A percentile compares a stretch with the other conserved stretches of the same genome.
These are phyloP conservation scores for Xylaria palmicola DNA, from an alignment of 495 filamentous ascomycete species.

Conservation along the genomic window DNA sequence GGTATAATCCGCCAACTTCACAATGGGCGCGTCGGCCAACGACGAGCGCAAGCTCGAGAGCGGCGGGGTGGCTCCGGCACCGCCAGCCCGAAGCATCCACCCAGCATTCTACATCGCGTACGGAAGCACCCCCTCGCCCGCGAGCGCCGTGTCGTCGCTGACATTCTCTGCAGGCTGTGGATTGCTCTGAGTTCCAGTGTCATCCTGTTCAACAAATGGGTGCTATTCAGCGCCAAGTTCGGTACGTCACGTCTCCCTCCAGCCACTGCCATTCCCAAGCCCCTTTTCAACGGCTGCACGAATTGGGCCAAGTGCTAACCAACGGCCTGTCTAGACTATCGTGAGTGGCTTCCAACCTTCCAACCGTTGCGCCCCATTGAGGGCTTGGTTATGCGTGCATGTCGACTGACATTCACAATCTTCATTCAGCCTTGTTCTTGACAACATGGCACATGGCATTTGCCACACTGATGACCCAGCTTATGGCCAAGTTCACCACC, in stretches of 20 bases:
- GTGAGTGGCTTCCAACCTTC: conserved; percentile 17
- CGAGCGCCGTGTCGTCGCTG: conserved; percentile 19
- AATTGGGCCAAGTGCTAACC: not conserved
- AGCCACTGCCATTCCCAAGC: not conserved
- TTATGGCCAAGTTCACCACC: conserved; percentile 68
- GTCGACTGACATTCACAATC: conserved; percentile 22
- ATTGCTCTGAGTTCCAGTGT: conserved; percentile 76
- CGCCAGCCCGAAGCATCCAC: conserved; percentile 59
- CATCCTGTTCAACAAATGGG: conserved; percentile 88
- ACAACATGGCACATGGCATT: conserved; percentile 81
- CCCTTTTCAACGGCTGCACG: not conserved
- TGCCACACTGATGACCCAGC: conserved; percentile 73
- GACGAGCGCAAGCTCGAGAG: conserved; percentile 23
- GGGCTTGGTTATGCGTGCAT: not conserved
- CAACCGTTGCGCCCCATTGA: conserved; percentile 31
- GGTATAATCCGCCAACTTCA: not conserved
- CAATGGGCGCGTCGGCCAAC: conserved; percentile 13
- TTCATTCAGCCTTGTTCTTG: conserved; percentile 53
- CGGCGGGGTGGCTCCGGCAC: conserved; percentile 20
- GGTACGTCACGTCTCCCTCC: conserved; percentile 58
- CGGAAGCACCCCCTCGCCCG: conserved; percentile 31
- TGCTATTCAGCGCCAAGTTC: conserved; percentile 68
- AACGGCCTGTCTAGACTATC: conserved; percentile 14
- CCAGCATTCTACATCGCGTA: conserved; percentile 77
- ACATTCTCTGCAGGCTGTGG: conserved; percentile 58